These are phyloP conservation scores for Mycena galopus DNA, from an alignment of 768 basidiomycete species.

Conservation along the genomic window DNA sequence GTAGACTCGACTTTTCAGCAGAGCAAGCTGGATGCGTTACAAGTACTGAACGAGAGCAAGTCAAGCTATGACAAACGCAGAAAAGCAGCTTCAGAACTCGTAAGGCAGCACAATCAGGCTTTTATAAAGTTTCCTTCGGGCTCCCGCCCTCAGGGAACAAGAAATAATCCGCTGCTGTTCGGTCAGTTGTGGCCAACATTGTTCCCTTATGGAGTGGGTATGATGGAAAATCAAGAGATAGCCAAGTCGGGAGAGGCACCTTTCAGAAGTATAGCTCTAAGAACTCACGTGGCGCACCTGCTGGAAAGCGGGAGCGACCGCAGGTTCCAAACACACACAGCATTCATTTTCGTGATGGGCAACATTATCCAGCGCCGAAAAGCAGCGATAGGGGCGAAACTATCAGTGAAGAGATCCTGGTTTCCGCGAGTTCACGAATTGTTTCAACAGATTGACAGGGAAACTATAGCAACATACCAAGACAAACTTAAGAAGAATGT, in stretches of 20 bases:
- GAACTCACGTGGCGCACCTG: not conserved
- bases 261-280: not conserved
- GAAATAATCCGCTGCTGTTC: not conserved
- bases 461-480: not conserved
- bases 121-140: not conserved
- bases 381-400: not conserved
- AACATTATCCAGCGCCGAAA: not conserved
- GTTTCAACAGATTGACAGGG: not conserved
- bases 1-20: not conserved
- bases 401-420: not conserved
- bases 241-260: not conserved
- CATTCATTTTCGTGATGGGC: not conserved
- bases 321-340: not conserved
- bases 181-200: not conserved
- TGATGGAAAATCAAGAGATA: not conserved
- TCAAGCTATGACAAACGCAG: not conserved
- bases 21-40: not conserved
- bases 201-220: not conserved
- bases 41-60: not conserved
- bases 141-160: not conserved
- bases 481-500: not conserved
- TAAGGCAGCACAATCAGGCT: too few species aligned
- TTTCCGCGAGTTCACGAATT: not conserved
- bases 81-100: too few species aligned
- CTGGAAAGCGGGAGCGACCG: not conserved